Conservation (phyloP, 108 stramenopile species). For the Cyclotella choctawhatcheeana region DNA sequence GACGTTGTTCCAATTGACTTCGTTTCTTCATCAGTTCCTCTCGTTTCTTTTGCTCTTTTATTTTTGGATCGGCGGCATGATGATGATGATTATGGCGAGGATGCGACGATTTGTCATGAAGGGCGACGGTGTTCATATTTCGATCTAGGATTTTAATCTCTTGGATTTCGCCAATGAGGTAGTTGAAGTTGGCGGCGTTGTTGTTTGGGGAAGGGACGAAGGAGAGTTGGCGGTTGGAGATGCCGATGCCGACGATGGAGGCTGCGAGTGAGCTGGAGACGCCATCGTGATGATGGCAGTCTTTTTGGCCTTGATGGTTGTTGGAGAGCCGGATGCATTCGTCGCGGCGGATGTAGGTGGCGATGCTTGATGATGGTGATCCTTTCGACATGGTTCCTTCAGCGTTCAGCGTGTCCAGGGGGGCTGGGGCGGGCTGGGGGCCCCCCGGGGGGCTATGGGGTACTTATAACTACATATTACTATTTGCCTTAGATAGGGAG, state of each 20-base stretch:
- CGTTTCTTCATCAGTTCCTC: conserved; percentile 7
- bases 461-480: no score
- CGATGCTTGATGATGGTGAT: background rate
- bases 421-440: no score
- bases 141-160: background rate
- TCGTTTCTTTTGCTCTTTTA: background rate
- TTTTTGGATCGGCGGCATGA: no score
- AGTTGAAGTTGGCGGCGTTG: background rate
- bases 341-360: conserved; percentile 1
- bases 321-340: background rate
- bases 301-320: background rate
- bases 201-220: no score
- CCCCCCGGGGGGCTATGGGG: no score
- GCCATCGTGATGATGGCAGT: no score
- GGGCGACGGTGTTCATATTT: conserved; percentile 3
- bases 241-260: background rate
- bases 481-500: no score
- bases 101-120: conserved; percentile 1
- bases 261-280: background rate
- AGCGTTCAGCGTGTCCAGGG: no score
- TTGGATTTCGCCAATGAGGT: background rate
- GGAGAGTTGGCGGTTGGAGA: background rate
- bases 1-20: background rate
- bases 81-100: no score
- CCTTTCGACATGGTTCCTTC: background rate